Evolutionary conservation across 2,329 filamentous ascomycete genomes (phyloP), one percentile per base, ranked within the genome.

Genomic region (Aureobasidium zeae): DNA sequence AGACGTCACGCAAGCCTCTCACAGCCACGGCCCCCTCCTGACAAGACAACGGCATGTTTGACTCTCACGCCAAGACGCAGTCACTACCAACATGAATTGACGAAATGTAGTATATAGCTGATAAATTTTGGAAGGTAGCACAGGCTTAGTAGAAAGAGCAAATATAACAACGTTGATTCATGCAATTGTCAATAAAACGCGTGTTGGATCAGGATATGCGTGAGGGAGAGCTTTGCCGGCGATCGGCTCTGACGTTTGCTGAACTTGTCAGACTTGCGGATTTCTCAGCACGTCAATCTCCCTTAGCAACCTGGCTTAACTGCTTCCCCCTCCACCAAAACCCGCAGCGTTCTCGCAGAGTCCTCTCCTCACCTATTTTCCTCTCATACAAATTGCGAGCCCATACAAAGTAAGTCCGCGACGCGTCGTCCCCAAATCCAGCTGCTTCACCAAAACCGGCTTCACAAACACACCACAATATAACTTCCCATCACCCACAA

Each of bases 381-480:
- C 19, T n/a, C 21, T 28, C 35, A 37, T 28, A 37, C 35, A 37
- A 36, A 36, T 17, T 37, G n/a, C n/a, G n/a, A 10, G 22, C 22
- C 22, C 22, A 25, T 25, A 25, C 22, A 25, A 25, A 25, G 35
- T 39, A 39, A 39, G 35, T 35, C 12, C 19, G 25, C 28, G 19
- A 9, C 37, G 37, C 37, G 37, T 41, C 37, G 31, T 15, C 28
- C 37, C 28, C 20, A 22, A 22, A 24, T 28, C 17, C 20, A 25
- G 26, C 30, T 10, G 37, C 37, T 31, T 19, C 17, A 38, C 28
- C 20, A 41, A 25, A 10, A 31, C 17, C 37, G 32, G 37, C 37
- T 41, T 19, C 4, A 41, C 37, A 31, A 41, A 17, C 37, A 39
- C n/a, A 39, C 30, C 12, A 2, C 11, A 19, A 2, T 31, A 41